Evolutionary conservation across 176 grass and related monocot species (phyloP).

Genomic region (Miscanthus lutarioriparius): DNA sequence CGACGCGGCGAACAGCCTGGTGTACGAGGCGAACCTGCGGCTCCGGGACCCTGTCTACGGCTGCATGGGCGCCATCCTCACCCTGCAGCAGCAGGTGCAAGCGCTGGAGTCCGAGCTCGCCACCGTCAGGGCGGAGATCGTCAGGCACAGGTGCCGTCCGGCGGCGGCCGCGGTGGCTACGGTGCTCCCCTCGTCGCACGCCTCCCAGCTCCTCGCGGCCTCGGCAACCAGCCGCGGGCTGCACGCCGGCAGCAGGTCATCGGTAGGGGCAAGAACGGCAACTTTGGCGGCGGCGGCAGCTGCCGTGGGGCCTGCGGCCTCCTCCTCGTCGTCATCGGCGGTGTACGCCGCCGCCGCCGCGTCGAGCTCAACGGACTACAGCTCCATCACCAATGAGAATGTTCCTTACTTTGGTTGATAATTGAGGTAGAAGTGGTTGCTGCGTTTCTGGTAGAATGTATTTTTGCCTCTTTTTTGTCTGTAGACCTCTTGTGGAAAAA

Average conservation of each 20-base stretch:
- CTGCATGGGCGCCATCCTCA: conserved; percentile 86
- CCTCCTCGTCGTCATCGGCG: conserved; percentile 56
- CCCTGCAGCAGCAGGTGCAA: conserved; percentile 85
- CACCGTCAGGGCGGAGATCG: conserved; percentile 63
- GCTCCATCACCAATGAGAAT: conserved; percentile 87
- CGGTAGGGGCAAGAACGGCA: conserved; percentile 3
- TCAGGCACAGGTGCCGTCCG: conserved; percentile 63
- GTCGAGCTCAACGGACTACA: conserved; percentile 88
- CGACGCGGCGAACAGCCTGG: conserved; percentile 83
- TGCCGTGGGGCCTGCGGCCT: conserved; percentile 35
- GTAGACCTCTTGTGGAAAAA: conserved; percentile 45
- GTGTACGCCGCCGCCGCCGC: conserved; percentile 63
- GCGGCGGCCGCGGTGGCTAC: conserved; percentile 18
- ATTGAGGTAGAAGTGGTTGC: conserved; percentile 24
- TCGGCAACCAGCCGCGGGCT: conserved; percentile 19
- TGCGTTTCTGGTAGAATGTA: background rate
- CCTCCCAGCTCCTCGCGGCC: conserved; percentile 49
- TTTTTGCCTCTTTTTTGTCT: background rate
- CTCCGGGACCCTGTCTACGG: conserved; percentile 87
- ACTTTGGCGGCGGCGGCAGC: background rate
- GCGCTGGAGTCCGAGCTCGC: conserved; percentile 76
- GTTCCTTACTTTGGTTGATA: conserved; percentile 65
- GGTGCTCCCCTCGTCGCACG: conserved; percentile 58
- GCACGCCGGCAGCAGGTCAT: conserved; percentile 5
- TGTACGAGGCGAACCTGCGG: conserved; percentile 90